phyloP scores from a whole-genome alignment of 106 monocot species.

The Allium sativum region DNA sequence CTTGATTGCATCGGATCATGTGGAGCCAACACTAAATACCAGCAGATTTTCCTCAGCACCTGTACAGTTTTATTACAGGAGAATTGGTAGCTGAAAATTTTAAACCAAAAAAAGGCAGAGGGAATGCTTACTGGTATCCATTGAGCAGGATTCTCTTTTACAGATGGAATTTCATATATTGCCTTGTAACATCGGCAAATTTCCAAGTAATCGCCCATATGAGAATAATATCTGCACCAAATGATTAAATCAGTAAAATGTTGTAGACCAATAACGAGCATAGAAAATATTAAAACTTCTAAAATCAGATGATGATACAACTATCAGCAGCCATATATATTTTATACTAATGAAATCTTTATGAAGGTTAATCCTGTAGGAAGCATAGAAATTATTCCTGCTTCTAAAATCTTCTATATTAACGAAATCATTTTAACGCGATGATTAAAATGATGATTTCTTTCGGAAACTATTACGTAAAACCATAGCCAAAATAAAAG shows the following conservation, averaged over 20 bases:
- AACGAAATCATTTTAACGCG: too few species aligned
- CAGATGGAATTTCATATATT: constrained; percentile 91
- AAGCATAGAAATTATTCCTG: too few species aligned
- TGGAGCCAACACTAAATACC: constrained; percentile 84
- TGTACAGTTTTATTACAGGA: constrained; percentile 11
- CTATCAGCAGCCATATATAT: too few species aligned
- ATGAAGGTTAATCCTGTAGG: too few species aligned
- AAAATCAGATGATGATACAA: too few species aligned
- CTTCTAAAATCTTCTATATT: too few species aligned
- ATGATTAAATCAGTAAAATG: background rate
- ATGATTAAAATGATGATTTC: too few species aligned
- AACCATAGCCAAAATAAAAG: too few species aligned
- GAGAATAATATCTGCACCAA: constrained; percentile 62
- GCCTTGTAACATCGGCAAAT: constrained; percentile 93
- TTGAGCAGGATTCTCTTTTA: constrained; percentile 73
- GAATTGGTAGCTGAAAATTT: background rate
- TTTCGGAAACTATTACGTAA: too few species aligned
- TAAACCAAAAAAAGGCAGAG: background rate
- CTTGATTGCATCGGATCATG: constrained; percentile 99
- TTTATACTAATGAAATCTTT: too few species aligned
- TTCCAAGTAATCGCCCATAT: constrained; percentile 87
- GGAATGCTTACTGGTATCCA: constrained; percentile 71
- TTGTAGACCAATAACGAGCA: too few species aligned
- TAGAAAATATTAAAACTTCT: too few species aligned
- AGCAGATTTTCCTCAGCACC: constrained; percentile 97